These are phyloP conservation scores for Panaeolus papilionaceus DNA, from an alignment of 768 basidiomycete genomes.

Conservation along the genomic window DNA sequence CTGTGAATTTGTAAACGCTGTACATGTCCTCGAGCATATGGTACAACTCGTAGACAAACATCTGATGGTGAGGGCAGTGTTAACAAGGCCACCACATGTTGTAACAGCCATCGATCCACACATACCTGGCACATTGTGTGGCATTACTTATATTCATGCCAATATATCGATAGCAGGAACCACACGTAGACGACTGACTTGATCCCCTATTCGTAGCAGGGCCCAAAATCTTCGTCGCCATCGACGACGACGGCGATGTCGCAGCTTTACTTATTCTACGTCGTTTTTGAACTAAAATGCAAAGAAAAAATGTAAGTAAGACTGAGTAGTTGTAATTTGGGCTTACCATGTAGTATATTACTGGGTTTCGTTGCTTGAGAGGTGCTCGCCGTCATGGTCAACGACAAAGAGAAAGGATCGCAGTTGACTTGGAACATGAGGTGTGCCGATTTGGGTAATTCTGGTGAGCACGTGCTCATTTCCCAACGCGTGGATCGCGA, in stretches of 20 bases:
- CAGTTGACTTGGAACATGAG: background rate
- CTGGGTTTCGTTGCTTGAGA: background rate
- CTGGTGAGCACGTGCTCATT: background rate
- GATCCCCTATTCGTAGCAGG: background rate
- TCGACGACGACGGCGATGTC: background rate
- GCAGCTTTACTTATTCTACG: background rate
- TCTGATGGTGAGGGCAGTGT: background rate
- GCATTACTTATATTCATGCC: background rate
- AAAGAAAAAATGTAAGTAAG: background rate
- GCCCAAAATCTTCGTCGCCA: background rate
- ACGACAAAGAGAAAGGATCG: background rate
- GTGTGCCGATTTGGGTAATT: background rate
- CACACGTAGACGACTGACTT: background rate
- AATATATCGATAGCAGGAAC: background rate
- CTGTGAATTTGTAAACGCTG: background rate
- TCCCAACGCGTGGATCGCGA: background rate
- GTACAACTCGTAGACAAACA: background rate
- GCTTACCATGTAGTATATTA: background rate
- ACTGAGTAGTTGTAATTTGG: background rate
- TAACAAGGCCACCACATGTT: background rate
- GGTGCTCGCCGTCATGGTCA: slow-evolving; percentile 10
- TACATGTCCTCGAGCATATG: slow-evolving; percentile 6
- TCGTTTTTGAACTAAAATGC: background rate
- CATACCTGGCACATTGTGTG: background rate
- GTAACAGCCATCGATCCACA: background rate